phyloP scores from a whole-genome alignment of 352 stramenopile genomes.

The Globisporangium emineosum region DNA sequence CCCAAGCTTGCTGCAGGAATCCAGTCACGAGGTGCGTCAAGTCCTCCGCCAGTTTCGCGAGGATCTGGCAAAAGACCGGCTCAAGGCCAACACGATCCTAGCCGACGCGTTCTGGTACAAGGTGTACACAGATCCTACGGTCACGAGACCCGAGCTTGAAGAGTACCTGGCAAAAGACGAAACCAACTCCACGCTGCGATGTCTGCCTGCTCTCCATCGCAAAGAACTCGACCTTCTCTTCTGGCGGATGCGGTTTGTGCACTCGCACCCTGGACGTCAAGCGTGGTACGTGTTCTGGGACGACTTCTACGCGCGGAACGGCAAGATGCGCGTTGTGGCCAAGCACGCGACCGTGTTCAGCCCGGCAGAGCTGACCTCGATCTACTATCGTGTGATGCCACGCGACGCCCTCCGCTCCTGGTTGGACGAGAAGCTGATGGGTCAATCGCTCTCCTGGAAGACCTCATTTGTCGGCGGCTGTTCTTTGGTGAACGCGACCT shows the following conservation, averaged over 20 bases:
- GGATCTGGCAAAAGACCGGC: conserved; percentile 8
- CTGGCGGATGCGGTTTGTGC: conserved; percentile 27
- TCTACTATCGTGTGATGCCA: conserved; percentile 35
- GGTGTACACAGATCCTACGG: conserved; percentile 34
- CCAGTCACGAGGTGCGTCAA: too few species aligned
- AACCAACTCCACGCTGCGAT: conserved; percentile 20
- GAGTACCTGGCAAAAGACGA: conserved; percentile 27
- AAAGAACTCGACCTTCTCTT: conserved; percentile 34
- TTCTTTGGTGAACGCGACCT: too few species aligned
- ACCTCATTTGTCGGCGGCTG: too few species aligned
- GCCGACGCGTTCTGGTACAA: conserved; percentile 43
- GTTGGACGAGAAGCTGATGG: conserved; percentile 20
- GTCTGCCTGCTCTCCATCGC: conserved; percentile 21
- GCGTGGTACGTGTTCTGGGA: conserved; percentile 53
- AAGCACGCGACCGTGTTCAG: conserved; percentile 22
- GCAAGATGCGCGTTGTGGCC: conserved; percentile 28
- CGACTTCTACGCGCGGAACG: conserved; percentile 37
- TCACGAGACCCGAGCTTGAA: conserved; percentile 21
- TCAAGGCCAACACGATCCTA: conserved; percentile 23
- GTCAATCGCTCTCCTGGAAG: too few species aligned
- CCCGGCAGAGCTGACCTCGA: conserved; percentile 22
- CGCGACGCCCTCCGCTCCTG: conserved; percentile 27
- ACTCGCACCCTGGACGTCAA: conserved; percentile 20
- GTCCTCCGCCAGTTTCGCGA: too few species aligned
- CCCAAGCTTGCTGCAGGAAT: too few species aligned